Base-by-base conservation (phyloP, 176 grass and related monocot species). In the Rhynchospora tenuis region DNA sequence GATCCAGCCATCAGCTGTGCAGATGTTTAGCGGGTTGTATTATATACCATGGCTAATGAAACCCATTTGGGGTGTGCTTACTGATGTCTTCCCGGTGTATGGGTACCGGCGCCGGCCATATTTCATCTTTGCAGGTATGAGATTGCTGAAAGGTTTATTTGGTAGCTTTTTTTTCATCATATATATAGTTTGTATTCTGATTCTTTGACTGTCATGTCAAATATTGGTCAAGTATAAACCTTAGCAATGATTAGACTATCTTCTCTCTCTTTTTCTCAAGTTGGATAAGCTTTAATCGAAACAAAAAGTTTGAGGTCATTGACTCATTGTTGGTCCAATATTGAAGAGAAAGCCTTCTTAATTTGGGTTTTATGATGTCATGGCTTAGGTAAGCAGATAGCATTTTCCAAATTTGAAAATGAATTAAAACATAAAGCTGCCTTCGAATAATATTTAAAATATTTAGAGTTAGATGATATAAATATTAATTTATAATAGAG, bases 21-120 rank as follows among this genome's bases (percentile, higher is more conserved):
- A 97, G 80, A 51, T 97, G 88, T 86, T 97, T 67, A 80, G 78
- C 16, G 87, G 89, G 64, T 86, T 97, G 84, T 90, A 89, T 85
- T 92, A 38, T 86, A 50, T 94, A 84, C 94, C 92, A 2, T 97
- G 92, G 92, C 84, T 97, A 10, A 89, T 94, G 88, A 97, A 97
- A 81, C 92, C 94, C 9, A 42, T 97, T 9, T 97, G 94, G 94
- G 92, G 94, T 7, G 55, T 97, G 63, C 86, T 97, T 59, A 97
- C 94, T 22, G 92, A 97, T 82, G 92, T 92, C 83, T 80, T 97
- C 81, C 81, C 92, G 44, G 33, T 97, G 88, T 75, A 9, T n/a
- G 94, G 94, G 12, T 97, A 92, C 81, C 94, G 89, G 26, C 90
- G 94, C 6, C 88, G 94, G 44, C 94, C 94, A 17, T 97, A 97